phyloP scores from a whole-genome alignment of 768 basidiomycete species.

The Kwoniella bestiolae region DNA sequence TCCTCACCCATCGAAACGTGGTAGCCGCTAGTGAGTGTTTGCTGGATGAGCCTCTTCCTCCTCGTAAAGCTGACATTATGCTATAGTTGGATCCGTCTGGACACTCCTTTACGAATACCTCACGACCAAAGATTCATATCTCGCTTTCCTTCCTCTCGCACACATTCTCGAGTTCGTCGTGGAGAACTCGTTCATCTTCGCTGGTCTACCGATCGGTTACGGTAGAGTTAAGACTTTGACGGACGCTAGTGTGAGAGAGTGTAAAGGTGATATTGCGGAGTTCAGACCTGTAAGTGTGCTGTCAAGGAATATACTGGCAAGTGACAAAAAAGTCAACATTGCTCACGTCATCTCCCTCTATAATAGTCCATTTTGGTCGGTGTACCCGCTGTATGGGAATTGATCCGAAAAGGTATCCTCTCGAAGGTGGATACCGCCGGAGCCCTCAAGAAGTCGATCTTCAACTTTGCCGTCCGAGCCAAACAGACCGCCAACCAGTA shows the following conservation, averaged over 20 bases:
- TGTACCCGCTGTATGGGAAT: slow-evolving; percentile 96
- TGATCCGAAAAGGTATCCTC: slow-evolving; percentile 91
- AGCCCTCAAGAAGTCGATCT: slow-evolving; percentile 71
- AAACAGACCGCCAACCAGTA: slow-evolving; percentile 66
- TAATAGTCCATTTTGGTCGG: slow-evolving; percentile 78
- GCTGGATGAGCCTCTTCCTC: not conserved
- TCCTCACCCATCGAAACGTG: slow-evolving; percentile 84
- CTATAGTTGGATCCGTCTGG: slow-evolving; percentile 73
- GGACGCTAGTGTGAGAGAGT: slow-evolving; percentile 85
- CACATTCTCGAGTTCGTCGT: slow-evolving; percentile 96
- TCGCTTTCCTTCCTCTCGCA: slow-evolving; percentile 90
- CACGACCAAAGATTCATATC: slow-evolving; percentile 65
- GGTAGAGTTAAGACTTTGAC: slow-evolving; percentile 95
- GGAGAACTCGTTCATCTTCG: slow-evolving; percentile 74
- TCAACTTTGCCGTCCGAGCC: slow-evolving; percentile 74
- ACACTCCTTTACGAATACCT: slow-evolving; percentile 67
- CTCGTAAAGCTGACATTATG: slow-evolving; percentile 8
- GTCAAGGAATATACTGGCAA: no score
- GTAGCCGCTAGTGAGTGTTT: slow-evolving; percentile 65
- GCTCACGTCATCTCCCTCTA: not conserved
- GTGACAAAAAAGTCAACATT: no score
- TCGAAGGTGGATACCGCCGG: slow-evolving; percentile 75
- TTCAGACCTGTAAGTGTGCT: slow-evolving; percentile 68
- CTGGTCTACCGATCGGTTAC: slow-evolving; percentile 82
- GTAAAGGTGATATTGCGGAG: slow-evolving; percentile 80